Conservation (phyloP, 148 eudicot species). For the Rheum nobile region DNA sequence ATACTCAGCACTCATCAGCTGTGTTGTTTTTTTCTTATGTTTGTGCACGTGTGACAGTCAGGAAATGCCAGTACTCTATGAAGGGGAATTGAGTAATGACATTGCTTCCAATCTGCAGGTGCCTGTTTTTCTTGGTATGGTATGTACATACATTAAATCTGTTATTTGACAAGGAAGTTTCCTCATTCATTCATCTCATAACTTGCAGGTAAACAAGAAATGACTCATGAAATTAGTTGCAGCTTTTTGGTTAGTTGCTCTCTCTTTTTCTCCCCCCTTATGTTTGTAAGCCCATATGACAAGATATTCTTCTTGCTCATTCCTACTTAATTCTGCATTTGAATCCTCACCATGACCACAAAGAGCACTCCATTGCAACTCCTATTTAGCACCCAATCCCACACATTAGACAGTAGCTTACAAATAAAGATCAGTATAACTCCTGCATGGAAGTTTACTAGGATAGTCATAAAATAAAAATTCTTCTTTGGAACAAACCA, state of each 20-base stretch:
- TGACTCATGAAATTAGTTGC: slow-evolving; percentile 43
- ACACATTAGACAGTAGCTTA: not conserved
- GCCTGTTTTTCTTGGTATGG: not conserved
- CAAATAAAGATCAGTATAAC: not conserved
- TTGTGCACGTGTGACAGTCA: not conserved
- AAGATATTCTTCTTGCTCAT: not conserved
- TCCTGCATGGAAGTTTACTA: not conserved
- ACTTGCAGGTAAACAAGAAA: slow-evolving; percentile 74
- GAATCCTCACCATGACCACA: not conserved
- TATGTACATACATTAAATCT: not conserved
- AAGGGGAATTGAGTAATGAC: not conserved
- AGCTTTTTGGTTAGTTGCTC: not conserved
- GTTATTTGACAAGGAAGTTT: not conserved
- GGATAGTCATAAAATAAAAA: not conserved
- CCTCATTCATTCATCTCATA: not conserved
- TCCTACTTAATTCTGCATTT: not conserved
- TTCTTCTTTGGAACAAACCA: not conserved
- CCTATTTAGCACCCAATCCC: too few relatives aligned
- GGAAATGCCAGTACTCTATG: not conserved
- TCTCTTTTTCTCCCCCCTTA: not conserved
- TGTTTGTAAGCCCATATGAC: not conserved
- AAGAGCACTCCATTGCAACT: not conserved
- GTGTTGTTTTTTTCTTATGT: not conserved
- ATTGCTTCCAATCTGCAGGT: not conserved
- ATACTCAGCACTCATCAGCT: not conserved